Base-by-base conservation (phyloP, 164 flowering plant genomes). In the Magnolia changhungtana region DNA sequence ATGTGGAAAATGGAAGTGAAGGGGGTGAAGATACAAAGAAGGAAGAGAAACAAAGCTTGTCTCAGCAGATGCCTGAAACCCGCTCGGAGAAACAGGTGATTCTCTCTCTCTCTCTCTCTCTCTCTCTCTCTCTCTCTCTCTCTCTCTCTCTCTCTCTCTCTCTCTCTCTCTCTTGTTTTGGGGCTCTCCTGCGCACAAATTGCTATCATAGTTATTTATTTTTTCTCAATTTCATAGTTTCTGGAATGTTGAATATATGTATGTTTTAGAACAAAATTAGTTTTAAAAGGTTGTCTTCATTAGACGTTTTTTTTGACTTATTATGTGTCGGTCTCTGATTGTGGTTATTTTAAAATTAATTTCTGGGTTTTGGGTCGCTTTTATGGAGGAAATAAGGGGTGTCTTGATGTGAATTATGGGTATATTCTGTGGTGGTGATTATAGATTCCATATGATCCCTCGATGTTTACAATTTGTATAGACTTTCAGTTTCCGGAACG, bases 311-410 rank as follows among this genome's bases (percentile, higher is more conserved):
- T 55, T 55, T 55, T 55, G 61, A 2, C 8, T 55, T 24, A 67
- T 3, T 24, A 24, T 67, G 0, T 27, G n/a, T 67, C 0, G 70
- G 70, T 67, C 14, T 10, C 16, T 67, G 49, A 29, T 9, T 9
- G 23, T 67, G 6, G 37, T 67, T 27, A 7, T 18, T 67, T 67
- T 67, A 29, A 29, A 67, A 24, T 23, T 67, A 9, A 16, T 23
- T 23, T 67, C 18, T 67, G 70, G 70, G 37, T 67, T 24, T 67
- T 67, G 70, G 70, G 45, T 67, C 4, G 13, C 70, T 67, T 67
- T 67, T 24, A 21, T 27, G 21, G 18, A 13, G 70, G 16, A 11
- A 67, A 67, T 8, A 9, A 7, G 37, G 70, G 23, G 16, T 2
- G 7, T 24, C 8, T 67, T 67, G 70, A 27, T 27, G 45, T 1